phyloP scores from a whole-genome alignment of 1,284 basidiomycete species.

The Coniferiporia sulphurascens region DNA sequence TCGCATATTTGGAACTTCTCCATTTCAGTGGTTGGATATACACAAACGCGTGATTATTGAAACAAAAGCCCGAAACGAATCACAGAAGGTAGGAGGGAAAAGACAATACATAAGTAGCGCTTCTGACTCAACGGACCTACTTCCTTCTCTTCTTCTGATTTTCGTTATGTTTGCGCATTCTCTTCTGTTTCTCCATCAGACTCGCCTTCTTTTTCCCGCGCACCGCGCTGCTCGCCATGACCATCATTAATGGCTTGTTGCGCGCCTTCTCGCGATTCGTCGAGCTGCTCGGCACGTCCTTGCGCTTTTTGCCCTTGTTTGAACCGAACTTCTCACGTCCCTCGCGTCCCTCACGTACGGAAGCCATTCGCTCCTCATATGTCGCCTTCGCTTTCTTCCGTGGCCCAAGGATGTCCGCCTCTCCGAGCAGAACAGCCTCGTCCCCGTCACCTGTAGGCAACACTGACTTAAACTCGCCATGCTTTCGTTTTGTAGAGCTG shows the following conservation, averaged over 20 bases:
- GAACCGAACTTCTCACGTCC: conserved; percentile 95
- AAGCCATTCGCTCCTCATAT: conserved; percentile 92
- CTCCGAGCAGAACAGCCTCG: conserved; percentile 74
- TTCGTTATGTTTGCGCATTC: conserved; percentile 68
- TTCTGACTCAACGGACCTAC: not conserved
- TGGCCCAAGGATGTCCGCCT: conserved; percentile 89
- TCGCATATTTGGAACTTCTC: too few relatives aligned
- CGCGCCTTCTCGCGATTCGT: conserved; percentile 88
- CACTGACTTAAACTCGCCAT: conserved; percentile 51
- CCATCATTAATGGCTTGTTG: conserved; percentile 95
- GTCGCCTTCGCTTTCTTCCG: conserved; percentile 92
- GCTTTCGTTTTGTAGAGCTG: conserved; percentile 81
- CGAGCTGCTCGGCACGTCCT: conserved; percentile 71
- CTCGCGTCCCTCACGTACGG: conserved; percentile 89
- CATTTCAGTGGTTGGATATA: too few relatives aligned
- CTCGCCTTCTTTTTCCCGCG: conserved; percentile 85
- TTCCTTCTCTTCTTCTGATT: conserved; percentile 50
- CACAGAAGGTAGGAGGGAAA: not conserved
- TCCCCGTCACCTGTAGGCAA: conserved; percentile 36
- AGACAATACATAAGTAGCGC: not conserved
- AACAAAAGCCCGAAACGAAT: not conserved
- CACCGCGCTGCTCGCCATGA: conserved; percentile 70
- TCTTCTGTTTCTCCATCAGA: conserved; percentile 80
- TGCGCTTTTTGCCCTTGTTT: conserved; percentile 84
- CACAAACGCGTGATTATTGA: too few relatives aligned